Conservation (phyloP, 2,329 filamentous ascomycete genomes). For the Alternaria brassicicola region DNA sequence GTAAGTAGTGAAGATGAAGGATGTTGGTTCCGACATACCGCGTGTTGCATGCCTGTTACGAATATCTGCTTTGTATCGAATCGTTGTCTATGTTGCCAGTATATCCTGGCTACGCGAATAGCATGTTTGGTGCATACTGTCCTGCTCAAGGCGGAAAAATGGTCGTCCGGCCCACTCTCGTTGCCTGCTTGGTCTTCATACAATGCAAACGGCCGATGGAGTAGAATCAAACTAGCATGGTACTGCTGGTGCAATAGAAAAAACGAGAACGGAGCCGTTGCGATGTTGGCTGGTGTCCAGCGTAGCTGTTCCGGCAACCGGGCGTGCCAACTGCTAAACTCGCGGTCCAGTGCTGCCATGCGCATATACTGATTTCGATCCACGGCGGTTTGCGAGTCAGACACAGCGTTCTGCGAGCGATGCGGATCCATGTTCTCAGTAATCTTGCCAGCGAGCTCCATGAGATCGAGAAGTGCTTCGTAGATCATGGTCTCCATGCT, state of each 20-base stretch:
- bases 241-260: slow-evolving; percentile 64
- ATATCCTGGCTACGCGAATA: slow-evolving; percentile 60
- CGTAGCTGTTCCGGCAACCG: slow-evolving; percentile 55
- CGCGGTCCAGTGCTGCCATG: slow-evolving; percentile 59
- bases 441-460: slow-evolving; percentile 61
- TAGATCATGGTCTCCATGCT: slow-evolving; percentile 53
- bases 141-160: slow-evolving; percentile 56
- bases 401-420: slow-evolving; percentile 34
- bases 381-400: slow-evolving; percentile 29
- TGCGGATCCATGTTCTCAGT: slow-evolving; percentile 53
- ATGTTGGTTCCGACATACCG: slow-evolving; percentile 33
- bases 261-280: slow-evolving; percentile 50
- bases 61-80: slow-evolving; percentile 60
- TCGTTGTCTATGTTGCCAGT: slow-evolving; percentile 61
- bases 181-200: slow-evolving; percentile 53
- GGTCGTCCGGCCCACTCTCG: slow-evolving; percentile 48
- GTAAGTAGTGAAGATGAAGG: background rate
- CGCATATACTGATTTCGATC: slow-evolving; percentile 59
- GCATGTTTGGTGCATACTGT: slow-evolving; percentile 63
- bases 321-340: slow-evolving; percentile 62
- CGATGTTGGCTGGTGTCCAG: slow-evolving; percentile 47
- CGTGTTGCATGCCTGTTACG: slow-evolving; percentile 60
- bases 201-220: slow-evolving; percentile 61
- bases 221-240: slow-evolving; percentile 59
- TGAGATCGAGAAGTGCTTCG: slow-evolving; percentile 60